Evolutionary conservation across 164 flowering plant genomes (phyloP), one percentile per base, ranked within the genome.

Genomic region (Amborella trichopoda): DNA sequence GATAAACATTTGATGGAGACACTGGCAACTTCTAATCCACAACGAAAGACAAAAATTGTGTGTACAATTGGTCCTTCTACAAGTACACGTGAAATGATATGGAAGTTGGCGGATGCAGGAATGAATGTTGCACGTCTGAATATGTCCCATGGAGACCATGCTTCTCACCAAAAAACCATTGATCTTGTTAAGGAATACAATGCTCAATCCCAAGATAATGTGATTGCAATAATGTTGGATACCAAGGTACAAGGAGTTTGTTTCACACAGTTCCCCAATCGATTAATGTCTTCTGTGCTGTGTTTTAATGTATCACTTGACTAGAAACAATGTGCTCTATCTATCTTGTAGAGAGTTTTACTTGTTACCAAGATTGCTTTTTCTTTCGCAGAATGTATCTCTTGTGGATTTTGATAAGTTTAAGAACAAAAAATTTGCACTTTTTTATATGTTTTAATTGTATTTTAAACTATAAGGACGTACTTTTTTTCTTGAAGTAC

Each of bases 141-240:
- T 60, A 93, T 93, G 99, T 93, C 99, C 25, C 99, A 93, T 50
- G 99, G 99, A 26, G 96, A 93, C 64, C 99, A 93, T 75, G 75
- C 86, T n/a, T 93, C 99, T 3, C 99, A 93, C 53, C 73, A 82
- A 70, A 80, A 77, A 53, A 79, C 88, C 19, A 81, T 93, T 44
- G 95, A 93, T 67, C 57, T 93, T 28, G 96, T 93, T 28, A 88
- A 68, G 50, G 96, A 93, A 52, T 93, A 84, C 64, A 93, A 93
- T 74, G 77, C 94, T 46, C 95, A 82, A 44, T 80, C 72, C 60
- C 68, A 71, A 16, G 89, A 84, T 68, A 88, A 81, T 48, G 95
- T 72, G 38, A 48, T 93, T 19, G 83, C 99, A 54, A 77, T 88
- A 34, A 93, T 93, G 99, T 68, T 88, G 58, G 99, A 93, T 48